Conservation (phyloP, 371 early-diverging fungal genomes). For the Lichtheimia ramosa region DNA sequence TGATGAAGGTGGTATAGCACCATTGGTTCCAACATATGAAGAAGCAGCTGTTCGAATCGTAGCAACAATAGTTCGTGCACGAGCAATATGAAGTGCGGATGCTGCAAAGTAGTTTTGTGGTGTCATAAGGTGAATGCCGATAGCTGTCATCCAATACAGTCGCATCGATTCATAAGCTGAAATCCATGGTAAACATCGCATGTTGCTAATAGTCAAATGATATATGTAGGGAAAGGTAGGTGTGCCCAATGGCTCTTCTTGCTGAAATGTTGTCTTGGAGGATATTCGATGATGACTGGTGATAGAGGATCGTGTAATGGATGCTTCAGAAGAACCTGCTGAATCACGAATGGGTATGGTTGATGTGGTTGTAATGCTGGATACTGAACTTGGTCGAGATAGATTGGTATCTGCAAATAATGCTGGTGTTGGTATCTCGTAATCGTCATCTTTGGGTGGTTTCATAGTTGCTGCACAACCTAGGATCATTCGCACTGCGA, state of each 20-base stretch:
- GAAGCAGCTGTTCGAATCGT: constrained; percentile 31
- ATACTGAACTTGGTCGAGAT: too few relatives aligned
- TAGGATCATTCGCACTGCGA: constrained; percentile 41
- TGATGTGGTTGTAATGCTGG: too few relatives aligned
- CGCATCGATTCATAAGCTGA: constrained; percentile 44
- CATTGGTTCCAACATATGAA: constrained; percentile 16
- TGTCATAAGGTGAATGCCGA: constrained; percentile 22
- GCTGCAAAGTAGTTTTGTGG: constrained; percentile 29
- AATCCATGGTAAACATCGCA: constrained; percentile 36
- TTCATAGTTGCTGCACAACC: constrained; percentile 33
- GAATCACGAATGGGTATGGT: too few relatives aligned
- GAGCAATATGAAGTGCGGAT: constrained; percentile 22
- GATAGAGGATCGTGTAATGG: too few relatives aligned
- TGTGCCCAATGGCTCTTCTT: too few relatives aligned
- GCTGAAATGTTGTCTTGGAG: too few relatives aligned
- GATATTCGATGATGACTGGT: too few relatives aligned
- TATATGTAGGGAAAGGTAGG: constrained; percentile 35
- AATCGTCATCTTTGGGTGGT: too few relatives aligned
- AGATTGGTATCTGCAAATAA: too few relatives aligned
- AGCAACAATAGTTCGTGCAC: constrained; percentile 49
- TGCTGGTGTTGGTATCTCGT: too few relatives aligned
- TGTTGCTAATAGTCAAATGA: constrained; percentile 27
- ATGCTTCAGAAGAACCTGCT: too few relatives aligned
- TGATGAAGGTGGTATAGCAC: too few relatives aligned
- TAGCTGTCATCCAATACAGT: constrained; percentile 44